phyloP scores from a whole-genome alignment of 192 early-diverging fungal genomes.

The Umbelopsis sp. region DNA sequence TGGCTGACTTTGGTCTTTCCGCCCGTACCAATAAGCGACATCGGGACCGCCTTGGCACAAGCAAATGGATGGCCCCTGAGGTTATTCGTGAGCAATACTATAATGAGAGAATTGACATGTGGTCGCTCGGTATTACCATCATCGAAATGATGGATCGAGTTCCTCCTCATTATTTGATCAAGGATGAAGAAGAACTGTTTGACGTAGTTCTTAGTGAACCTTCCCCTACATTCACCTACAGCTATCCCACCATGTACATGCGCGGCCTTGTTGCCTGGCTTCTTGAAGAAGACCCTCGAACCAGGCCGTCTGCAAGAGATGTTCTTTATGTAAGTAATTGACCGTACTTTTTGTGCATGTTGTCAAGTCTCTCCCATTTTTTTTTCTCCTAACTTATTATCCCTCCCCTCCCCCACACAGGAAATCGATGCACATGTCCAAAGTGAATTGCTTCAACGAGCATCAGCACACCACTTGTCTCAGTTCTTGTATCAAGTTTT shows the following conservation, averaged over 20 bases:
- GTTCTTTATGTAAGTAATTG: constrained; percentile 29
- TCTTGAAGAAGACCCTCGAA: constrained; percentile 32
- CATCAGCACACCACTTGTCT: constrained; percentile 28
- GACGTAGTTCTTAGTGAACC: constrained; percentile 33
- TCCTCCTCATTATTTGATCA: constrained; percentile 48
- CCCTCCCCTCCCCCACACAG: background rate
- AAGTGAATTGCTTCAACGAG: constrained; percentile 29
- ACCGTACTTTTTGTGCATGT: background rate
- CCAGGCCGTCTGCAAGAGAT: constrained; percentile 38
- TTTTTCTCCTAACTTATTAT: background rate
- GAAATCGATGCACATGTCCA: constrained; percentile 43
- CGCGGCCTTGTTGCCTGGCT: constrained; percentile 45
- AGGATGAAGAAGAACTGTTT: constrained; percentile 42
- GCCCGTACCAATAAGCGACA: constrained; percentile 27
- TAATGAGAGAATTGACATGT: constrained; percentile 51
- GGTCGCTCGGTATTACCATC: constrained; percentile 51
- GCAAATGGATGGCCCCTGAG: constrained; percentile 56
- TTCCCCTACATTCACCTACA: constrained; percentile 41
- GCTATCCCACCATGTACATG: constrained; percentile 46
- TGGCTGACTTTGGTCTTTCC: constrained; percentile 46
- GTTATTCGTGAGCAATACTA: constrained; percentile 47
- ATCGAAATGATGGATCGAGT: constrained; percentile 52
- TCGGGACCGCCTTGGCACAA: constrained; percentile 41
- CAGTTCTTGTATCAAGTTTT: constrained; percentile 33
- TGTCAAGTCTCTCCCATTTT: background rate